Evolutionary conservation across 805 yeast genomes (phyloP).

Genomic region (Cyberlindnera mississippiensis): DNA sequence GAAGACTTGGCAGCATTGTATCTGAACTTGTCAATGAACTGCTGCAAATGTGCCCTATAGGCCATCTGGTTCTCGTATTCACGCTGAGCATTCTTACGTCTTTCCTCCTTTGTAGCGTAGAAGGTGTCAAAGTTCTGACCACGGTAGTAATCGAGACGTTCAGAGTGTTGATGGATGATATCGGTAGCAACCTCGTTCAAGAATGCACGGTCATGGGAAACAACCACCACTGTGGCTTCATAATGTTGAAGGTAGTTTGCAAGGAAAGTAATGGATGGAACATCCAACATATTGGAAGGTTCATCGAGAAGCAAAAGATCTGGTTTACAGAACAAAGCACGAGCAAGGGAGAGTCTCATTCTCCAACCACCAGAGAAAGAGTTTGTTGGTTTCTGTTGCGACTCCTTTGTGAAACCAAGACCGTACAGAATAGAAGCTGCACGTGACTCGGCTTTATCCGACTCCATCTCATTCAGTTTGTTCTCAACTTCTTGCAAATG

Average conservation of each 20-base stretch:
- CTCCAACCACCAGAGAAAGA: constrained; percentile 99
- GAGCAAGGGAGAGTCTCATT: constrained; percentile 97
- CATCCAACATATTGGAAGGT: constrained; percentile 99
- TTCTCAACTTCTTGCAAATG: constrained; percentile 77
- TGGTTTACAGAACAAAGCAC: constrained; percentile 97
- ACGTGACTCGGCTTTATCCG: constrained; percentile 95
- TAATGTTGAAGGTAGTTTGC: constrained; percentile 87
- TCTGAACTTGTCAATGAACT: constrained; percentile 92
- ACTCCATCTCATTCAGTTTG: constrained; percentile 87
- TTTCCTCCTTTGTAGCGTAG: constrained; percentile 90
- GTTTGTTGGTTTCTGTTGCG: constrained; percentile 81
- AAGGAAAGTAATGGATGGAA: constrained; percentile 92
- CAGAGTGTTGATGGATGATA: constrained; percentile 96
- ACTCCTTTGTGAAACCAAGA: constrained; percentile 85
- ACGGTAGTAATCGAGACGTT: constrained; percentile 91
- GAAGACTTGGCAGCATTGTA: constrained; percentile 97
- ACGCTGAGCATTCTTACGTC: constrained; percentile 86
- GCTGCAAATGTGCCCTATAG: constrained; percentile 86
- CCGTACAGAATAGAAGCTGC: constrained; percentile 94
- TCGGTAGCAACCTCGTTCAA: constrained; percentile 98
- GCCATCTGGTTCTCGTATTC: constrained; percentile 99
- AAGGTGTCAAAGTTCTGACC: constrained; percentile 92
- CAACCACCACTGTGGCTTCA: constrained; percentile 90
- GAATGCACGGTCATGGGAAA: constrained; percentile 97
- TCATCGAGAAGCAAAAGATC: constrained; percentile 92